These are phyloP conservation scores for Liquidambar formosana DNA, from an alignment of 164 flowering plant genomes.

Conservation along the genomic window DNA sequence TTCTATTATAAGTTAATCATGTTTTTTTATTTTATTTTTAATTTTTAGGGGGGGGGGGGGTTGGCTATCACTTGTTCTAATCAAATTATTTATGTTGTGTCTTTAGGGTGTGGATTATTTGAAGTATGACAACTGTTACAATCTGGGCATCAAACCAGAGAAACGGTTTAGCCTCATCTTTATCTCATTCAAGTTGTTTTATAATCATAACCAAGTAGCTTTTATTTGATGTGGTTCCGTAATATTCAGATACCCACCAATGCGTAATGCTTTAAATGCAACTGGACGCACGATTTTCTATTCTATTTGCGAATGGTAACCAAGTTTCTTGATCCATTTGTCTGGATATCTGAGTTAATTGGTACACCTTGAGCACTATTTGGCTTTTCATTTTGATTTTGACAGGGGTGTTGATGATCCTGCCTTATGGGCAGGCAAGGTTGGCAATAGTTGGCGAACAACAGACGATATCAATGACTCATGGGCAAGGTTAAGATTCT, in stretches of 20 bases:
- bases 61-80: not conserved
- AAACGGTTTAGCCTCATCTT: constrained; percentile 51
- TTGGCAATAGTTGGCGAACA: constrained; percentile 98
- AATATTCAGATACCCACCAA: constrained; percentile 82
- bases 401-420: constrained; percentile 93
- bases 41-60: too few species aligned
- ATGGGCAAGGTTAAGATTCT: constrained; percentile 74
- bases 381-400: constrained; percentile 10
- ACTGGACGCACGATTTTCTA: constrained; percentile 80
- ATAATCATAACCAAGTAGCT: not conserved
- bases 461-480: constrained; percentile 91
- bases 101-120: constrained; percentile 88
- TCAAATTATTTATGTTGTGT: not conserved
- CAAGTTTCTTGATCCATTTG: not conserved
- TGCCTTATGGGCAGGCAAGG: constrained; percentile 80
- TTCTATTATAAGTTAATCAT: too few species aligned
- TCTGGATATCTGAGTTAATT: not conserved
- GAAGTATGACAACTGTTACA: constrained; percentile 97
- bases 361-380: not conserved
- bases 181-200: constrained; percentile 1
- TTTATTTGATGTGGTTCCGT: constrained; percentile 9
- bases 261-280: constrained; percentile 87
- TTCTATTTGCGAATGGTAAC: constrained; percentile 97
- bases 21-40: too few species aligned
- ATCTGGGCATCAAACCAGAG: constrained; percentile 73